Conservation (phyloP, 768 basidiomycete species). For the Jaapia argillacea region DNA sequence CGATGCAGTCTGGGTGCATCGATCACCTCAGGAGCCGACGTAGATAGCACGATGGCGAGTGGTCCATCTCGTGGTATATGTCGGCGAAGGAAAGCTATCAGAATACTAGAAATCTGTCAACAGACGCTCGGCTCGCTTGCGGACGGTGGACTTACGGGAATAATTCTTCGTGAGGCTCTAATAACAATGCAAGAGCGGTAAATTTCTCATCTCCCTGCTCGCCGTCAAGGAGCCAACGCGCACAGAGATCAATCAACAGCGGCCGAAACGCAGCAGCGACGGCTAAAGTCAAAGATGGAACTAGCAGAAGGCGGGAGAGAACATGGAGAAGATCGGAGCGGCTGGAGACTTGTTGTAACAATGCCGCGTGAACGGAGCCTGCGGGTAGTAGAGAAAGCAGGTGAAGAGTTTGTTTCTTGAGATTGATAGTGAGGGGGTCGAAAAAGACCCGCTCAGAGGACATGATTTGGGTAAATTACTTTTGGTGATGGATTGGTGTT, state of each 20-base stretch:
- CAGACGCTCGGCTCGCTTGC: too few species aligned
- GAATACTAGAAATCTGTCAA: constrained; percentile 32
- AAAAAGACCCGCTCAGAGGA: too few species aligned
- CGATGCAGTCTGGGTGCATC: constrained; percentile 48
- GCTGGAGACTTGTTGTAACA: constrained; percentile 29
- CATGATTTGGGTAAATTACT: too few species aligned
- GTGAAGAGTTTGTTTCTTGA: constrained; percentile 39
- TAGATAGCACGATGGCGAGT: constrained; percentile 29
- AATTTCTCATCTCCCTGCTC: constrained; percentile 40
- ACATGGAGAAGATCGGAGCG: constrained; percentile 31
- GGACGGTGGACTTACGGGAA: constrained; percentile 44
- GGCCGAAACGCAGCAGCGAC: constrained; percentile 68
- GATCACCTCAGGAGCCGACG: constrained; percentile 18
- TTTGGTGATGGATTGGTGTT: too few species aligned
- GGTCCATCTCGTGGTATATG: constrained; percentile 41
- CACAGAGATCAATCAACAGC: constrained; percentile 68
- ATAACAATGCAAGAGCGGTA: constrained; percentile 48
- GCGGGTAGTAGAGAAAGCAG: constrained; percentile 35
- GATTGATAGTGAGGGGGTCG: constrained; percentile 53
- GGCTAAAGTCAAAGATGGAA: constrained; percentile 49
- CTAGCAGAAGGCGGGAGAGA: constrained; percentile 50
- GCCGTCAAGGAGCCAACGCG: constrained; percentile 63
- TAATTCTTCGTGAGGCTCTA: constrained; percentile 63
- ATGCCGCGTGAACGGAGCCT: constrained; percentile 26
- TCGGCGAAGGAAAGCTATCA: constrained; percentile 39